phyloP scores from a whole-genome alignment of 2,329 filamentous ascomycete species.

The Fusarium tupiense region DNA sequence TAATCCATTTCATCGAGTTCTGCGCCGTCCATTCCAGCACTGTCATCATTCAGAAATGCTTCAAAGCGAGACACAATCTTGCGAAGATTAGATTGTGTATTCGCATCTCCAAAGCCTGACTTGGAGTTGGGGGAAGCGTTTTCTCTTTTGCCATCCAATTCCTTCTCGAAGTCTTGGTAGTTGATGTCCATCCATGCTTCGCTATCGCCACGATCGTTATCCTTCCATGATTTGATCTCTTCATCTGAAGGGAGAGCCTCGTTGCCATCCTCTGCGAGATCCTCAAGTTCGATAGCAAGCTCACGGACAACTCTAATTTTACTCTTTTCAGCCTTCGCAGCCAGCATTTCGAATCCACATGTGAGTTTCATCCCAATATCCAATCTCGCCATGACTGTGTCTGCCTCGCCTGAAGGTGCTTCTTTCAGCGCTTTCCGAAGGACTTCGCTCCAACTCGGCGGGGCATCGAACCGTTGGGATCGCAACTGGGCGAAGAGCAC shows the following conservation, averaged over 20 bases:
- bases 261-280: slow-evolving; percentile 77
- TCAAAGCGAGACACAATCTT: slow-evolving; percentile 97
- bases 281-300: slow-evolving; percentile 78
- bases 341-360: slow-evolving; percentile 90
- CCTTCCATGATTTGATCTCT: slow-evolving; percentile 78
- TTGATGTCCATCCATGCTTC: slow-evolving; percentile 94
- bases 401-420: slow-evolving; percentile 14
- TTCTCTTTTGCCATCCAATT: slow-evolving; percentile 67
- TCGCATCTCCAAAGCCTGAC: slow-evolving; percentile 70
- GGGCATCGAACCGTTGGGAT: slow-evolving; percentile 82
- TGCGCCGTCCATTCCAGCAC: slow-evolving; percentile 81
- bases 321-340: slow-evolving; percentile 72
- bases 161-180: slow-evolving; percentile 86
- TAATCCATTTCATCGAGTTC: slow-evolving; percentile 77
- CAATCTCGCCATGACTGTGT: slow-evolving; percentile 46
- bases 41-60: slow-evolving; percentile 86
- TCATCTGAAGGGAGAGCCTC: slow-evolving; percentile 71
- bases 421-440: slow-evolving; percentile 36
- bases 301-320: slow-evolving; percentile 77
- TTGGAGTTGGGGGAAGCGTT: slow-evolving; percentile 49
- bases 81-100: slow-evolving; percentile 78
- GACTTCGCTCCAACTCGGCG: slow-evolving; percentile 59
- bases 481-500: slow-evolving; percentile 91
- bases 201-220: slow-evolving; percentile 73
- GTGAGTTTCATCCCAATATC: slow-evolving; percentile 90